Evolutionary conservation across 495 filamentous ascomycete species (phyloP).

Genomic region (Margaritispora aquatica): DNA sequence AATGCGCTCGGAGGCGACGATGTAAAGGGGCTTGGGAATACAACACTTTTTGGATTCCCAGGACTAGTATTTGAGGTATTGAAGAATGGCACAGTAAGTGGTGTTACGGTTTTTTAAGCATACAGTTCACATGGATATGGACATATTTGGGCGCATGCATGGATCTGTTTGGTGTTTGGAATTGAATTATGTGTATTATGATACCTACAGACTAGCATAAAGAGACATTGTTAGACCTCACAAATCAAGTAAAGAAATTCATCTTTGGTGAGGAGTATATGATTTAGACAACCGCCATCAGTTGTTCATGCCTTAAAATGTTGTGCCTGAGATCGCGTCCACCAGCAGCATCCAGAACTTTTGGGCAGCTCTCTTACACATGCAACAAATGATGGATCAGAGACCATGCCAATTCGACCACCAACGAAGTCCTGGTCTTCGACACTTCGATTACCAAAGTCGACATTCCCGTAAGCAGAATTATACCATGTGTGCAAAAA

Average conservation of each 20-base stretch:
- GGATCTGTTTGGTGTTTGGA: not conserved
- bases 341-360: slow-evolving; percentile 1
- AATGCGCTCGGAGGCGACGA: slow-evolving; percentile 34
- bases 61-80: slow-evolving; percentile 92
- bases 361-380: slow-evolving; percentile 6
- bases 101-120: slow-evolving; percentile 73
- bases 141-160: not conserved
- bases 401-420: slow-evolving; percentile 45
- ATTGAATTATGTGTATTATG: not conserved
- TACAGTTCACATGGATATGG: not conserved
- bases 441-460: slow-evolving; percentile 54
- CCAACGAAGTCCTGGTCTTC: slow-evolving; percentile 51
- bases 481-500: not conserved
- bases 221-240: not conserved
- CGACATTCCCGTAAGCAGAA: slow-evolving; percentile 42
- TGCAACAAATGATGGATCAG: not conserved
- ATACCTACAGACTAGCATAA: not conserved
- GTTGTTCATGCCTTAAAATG: slow-evolving; percentile 11
- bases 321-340: slow-evolving; percentile 6
- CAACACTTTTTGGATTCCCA: slow-evolving; percentile 88
- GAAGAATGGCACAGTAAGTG: slow-evolving; percentile 85
- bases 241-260: too few relatives aligned
- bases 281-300: too few relatives aligned
- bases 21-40: slow-evolving; percentile 62
- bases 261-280: too few relatives aligned